These are phyloP conservation scores for Beta corolliflora DNA, from an alignment of 179 eudicot genomes.

Conservation along the genomic window DNA sequence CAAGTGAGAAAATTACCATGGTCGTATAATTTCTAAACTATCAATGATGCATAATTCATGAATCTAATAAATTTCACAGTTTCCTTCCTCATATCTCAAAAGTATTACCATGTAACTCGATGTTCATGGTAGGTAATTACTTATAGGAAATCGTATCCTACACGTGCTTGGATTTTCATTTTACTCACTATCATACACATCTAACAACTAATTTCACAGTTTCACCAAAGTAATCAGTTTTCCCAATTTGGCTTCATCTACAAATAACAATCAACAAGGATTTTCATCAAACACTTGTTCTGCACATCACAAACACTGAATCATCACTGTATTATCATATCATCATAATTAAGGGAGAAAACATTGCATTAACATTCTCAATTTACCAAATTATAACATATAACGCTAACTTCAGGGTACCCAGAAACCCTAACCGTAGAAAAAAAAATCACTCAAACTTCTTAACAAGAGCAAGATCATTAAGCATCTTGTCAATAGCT, in stretches of 20 bases:
- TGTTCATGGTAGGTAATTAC: no score
- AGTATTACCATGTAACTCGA: no score
- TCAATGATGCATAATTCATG: no score
- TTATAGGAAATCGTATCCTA: no score
- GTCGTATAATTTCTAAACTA: no score
- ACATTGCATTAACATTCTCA: not conserved
- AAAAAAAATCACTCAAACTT: constrained; percentile 58
- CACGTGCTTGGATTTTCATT: no score
- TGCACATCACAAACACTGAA: not conserved
- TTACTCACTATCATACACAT: no score
- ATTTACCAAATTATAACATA: not conserved
- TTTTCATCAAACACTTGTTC: not conserved
- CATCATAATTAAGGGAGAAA: not conserved
- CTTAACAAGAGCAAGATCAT: constrained; percentile 79
- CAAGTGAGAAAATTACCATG: not conserved
- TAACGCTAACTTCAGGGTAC: not conserved
- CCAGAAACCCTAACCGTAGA: constrained; percentile 20
- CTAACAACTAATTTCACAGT: not conserved
- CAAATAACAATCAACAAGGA: not conserved
- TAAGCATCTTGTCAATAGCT: constrained; percentile 86
- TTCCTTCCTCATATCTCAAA: no score
- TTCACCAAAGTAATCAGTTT: not conserved
- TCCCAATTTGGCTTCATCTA: not conserved
- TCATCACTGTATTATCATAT: not conserved
- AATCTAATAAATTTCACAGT: no score